Evolutionary conservation across 31 red algal genomes (phyloP).

Genomic region (Bonnemaisonia californica): DNA sequence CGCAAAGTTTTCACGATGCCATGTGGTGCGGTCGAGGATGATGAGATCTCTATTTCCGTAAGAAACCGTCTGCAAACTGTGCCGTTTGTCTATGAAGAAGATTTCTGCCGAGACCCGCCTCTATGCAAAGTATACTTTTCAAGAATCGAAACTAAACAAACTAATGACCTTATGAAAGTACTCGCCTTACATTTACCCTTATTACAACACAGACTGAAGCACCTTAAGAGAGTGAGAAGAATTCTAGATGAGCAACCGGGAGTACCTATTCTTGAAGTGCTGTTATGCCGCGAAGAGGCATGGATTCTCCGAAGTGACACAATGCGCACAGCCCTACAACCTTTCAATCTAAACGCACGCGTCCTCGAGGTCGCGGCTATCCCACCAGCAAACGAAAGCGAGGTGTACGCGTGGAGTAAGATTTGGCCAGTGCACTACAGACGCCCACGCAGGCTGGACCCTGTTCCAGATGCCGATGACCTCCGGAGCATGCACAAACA

Average conservation of each 20-base stretch:
- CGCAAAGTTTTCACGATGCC: too few relatives aligned
- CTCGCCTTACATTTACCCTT: conserved; percentile 38
- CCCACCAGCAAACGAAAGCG: conserved; percentile 37
- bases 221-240: conserved; percentile 53
- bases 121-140: conserved; percentile 40
- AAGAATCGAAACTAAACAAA: conserved; percentile 33
- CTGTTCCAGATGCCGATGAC: conserved; percentile 15
- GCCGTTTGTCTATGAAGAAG: conserved; percentile 17
- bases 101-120: conserved; percentile 22
- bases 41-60: conserved; percentile 13
- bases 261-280: conserved; percentile 28
- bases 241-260: background rate
- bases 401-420: conserved; percentile 45
- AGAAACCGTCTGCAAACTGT: conserved; percentile 21
- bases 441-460: conserved; percentile 35
- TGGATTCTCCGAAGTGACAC: conserved; percentile 34
- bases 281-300: conserved; percentile 50
- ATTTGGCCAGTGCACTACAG: conserved; percentile 56
- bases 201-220: conserved; percentile 46
- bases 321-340: background rate
- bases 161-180: conserved; percentile 34
- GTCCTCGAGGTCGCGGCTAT: conserved; percentile 29
- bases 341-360: conserved; percentile 32
- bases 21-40: conserved; percentile 24
- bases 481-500: conserved; percentile 38